Base-by-base conservation (phyloP, 2,329 filamentous ascomycete species). In the Dactylellina cionopaga region DNA sequence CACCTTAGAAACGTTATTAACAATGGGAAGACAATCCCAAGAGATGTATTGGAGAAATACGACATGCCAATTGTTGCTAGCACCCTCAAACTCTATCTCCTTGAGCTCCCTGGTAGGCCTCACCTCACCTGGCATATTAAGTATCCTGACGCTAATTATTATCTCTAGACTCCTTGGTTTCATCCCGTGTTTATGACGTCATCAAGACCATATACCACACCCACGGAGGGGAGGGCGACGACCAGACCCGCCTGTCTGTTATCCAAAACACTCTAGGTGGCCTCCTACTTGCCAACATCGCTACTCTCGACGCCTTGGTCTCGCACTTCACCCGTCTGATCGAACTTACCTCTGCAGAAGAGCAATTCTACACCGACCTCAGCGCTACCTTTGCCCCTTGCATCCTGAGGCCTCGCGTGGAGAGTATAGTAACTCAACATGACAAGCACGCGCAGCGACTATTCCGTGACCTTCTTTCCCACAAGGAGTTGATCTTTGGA, bases 171-270 rank as follows among this genome's bases (percentile, higher is more conserved):
- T 98, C 95, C n/a, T 86, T 99, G 74, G 94, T 99, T 74, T 98
- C 95, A 64, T 96, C 92, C 39, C 94, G 98, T 80, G 92, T 99
- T 68, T 99, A 99, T 80, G 96, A 99, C 82, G 98, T 99, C 79
- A 89, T 99, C 79, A 93, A 96, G 82, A 98, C 92, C 1, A 96
- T 99, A 75, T 99, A 99, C 83, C 89, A 88, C 47, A 92, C 91
- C 11, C 89, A 92, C 10, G 85, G 90, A 47, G 86, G 90, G 41
- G 92, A 96, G 65, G 86, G 87, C 13, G 88, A 89, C 2, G 91
- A 96, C 77, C 85, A 88, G 55, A 89, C 91, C 10, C 90, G 95
- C 58, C 86, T 99, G 75, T 90, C 92, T 60, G 92, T 98, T 72
- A 87, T 99, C 31, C 95, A 99, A 81, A 96, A 95, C 77, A 98